phyloP scores from a whole-genome alignment of 257 asterid genomes.

The Fraxinus quadrangulata region DNA sequence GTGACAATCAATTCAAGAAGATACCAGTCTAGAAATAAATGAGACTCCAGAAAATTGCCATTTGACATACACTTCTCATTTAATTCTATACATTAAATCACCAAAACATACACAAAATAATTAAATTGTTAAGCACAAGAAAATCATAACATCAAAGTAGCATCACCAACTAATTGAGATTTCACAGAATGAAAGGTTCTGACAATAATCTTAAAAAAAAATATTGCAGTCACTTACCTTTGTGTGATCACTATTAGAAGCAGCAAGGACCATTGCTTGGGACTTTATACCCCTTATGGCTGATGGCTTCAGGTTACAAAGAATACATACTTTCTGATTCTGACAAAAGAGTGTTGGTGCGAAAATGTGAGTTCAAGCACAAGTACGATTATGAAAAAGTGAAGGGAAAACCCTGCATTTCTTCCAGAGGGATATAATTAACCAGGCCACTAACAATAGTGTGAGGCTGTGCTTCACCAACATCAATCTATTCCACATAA shows the following conservation, averaged over 20 bases:
- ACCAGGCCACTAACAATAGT: conserved; percentile 98
- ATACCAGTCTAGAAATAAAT: too few species aligned
- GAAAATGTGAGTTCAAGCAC: neutral
- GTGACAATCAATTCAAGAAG: too few species aligned
- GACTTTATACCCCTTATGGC: conserved; percentile 91
- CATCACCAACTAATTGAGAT: too few species aligned
- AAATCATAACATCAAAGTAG: neutral
- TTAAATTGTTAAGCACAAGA: neutral
- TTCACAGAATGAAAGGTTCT: neutral
- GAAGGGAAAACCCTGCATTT: conserved; percentile 76
- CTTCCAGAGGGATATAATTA: conserved; percentile 84
- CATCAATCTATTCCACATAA: conserved; percentile 92
- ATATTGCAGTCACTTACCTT: conserved; percentile 49
- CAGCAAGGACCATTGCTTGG: conserved; percentile 98
- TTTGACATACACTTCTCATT: too few species aligned
- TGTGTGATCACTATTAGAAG: conserved; percentile 68
- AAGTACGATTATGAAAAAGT: conserved; percentile 14
- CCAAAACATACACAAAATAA: neutral
- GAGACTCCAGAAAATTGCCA: too few species aligned
- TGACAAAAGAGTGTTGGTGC: conserved; percentile 27
- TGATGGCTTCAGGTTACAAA: conserved; percentile 95
- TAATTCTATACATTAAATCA: neutral
- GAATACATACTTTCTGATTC: conserved; percentile 96
- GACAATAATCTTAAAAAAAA: neutral
- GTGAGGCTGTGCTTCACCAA: conserved; percentile 87